A percentile compares a stretch with the other conserved stretches of the same genome.
Conservation (phyloP, 257 asterid species). For the Fraxinus pennsylvanica region DNA sequence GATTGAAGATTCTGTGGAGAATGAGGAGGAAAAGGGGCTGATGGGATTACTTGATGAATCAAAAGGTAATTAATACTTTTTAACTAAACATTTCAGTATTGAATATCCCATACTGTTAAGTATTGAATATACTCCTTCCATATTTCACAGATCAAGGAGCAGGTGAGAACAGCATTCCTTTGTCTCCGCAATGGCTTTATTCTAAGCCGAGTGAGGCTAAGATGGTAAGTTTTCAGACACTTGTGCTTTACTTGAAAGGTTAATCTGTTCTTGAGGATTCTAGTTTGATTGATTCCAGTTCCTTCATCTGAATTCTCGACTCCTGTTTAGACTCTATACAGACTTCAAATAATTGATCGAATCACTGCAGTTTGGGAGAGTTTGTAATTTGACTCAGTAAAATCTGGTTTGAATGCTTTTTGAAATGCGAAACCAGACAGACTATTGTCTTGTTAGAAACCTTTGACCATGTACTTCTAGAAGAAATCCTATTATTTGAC, state of each 20-base stretch:
- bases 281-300: slow-evolving; percentile 4
- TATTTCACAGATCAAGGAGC: slow-evolving; percentile 65
- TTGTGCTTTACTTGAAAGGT: neutral
- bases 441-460: neutral
- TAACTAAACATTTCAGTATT: slow-evolving; percentile 6
- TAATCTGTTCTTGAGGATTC: neutral
- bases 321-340: neutral
- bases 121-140: slow-evolving; percentile 41
- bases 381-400: slow-evolving; percentile 1
- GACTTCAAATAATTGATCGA: neutral
- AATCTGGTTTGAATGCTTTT: neutral
- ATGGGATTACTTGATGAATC: slow-evolving; percentile 69
- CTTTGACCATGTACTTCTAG: neutral
- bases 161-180: slow-evolving; percentile 70
- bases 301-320: neutral
- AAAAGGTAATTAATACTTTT: slow-evolving; percentile 52
- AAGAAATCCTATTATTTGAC: neutral
- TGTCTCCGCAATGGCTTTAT: slow-evolving; percentile 97
- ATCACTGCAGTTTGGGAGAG: slow-evolving; percentile 5
- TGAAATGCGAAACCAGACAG: neutral
- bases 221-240: slow-evolving; percentile 43
- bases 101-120: slow-evolving; percentile 17
- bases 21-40: slow-evolving; percentile 68
- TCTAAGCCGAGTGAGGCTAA: slow-evolving; percentile 80
- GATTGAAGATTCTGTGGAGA: slow-evolving; percentile 53